Conservation (phyloP, 1,139 yeast genomes). For the Williopsis jadinii region DNA sequence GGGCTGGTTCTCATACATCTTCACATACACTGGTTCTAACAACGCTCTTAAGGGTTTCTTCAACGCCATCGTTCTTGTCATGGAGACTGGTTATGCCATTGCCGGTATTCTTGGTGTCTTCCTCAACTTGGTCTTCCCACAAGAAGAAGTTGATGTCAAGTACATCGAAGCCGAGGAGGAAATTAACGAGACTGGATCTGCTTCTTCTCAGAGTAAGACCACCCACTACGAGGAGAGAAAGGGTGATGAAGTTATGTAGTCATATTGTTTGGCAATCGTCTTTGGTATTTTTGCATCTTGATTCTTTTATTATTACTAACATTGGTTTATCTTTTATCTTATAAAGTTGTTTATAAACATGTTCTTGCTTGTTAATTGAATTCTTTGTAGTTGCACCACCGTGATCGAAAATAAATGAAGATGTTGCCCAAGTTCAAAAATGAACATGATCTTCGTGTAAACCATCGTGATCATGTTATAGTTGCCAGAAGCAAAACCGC, state of each 20-base stretch:
- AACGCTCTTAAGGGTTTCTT: conserved; percentile 58
- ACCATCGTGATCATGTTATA: background rate
- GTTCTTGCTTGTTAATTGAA: background rate
- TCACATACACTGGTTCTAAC: conserved; percentile 71
- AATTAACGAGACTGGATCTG: conserved; percentile 5
- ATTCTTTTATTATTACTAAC: background rate
- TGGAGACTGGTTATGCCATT: conserved; percentile 85
- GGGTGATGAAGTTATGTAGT: conserved; percentile 1
- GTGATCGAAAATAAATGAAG: background rate
- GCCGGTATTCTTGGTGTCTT: conserved; percentile 73
- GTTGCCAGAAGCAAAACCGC: too few relatives aligned
- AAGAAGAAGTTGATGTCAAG: conserved; percentile 33
- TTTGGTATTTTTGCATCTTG: background rate
- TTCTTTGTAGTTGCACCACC: background rate
- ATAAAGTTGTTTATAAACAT: background rate
- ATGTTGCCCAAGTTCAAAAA: background rate
- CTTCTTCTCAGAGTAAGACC: background rate
- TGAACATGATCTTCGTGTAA: background rate
- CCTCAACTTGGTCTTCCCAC: conserved; percentile 66
- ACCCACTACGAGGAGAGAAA: background rate
- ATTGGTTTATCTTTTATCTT: background rate
- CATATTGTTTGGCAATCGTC: background rate
- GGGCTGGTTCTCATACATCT: conserved; percentile 66
- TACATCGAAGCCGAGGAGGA: conserved; percentile 11
- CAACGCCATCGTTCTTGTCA: conserved; percentile 72